These are phyloP conservation scores for Pseudopithomyces maydicus DNA, from an alignment of 2,329 filamentous ascomycete genomes.

Conservation along the genomic window DNA sequence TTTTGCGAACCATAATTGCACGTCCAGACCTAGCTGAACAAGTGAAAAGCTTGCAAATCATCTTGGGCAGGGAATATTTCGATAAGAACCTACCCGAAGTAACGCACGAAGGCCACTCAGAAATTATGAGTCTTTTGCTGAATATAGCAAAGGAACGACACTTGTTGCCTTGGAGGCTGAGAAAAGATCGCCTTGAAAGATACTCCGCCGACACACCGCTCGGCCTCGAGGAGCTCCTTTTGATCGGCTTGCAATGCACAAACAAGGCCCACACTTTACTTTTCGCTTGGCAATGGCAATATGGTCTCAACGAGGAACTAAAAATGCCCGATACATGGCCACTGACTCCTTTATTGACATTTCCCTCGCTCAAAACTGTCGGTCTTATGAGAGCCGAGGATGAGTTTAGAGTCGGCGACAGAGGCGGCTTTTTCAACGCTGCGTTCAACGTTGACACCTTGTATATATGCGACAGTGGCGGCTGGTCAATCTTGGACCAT, in stretches of 20 bases:
- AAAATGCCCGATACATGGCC: background rate
- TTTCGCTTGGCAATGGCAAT: background rate
- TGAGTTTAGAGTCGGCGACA: background rate
- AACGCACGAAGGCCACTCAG: background rate
- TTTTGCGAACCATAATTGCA: background rate
- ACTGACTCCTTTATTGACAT: background rate
- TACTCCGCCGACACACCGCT: background rate
- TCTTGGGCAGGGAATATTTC: background rate
- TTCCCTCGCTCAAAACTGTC: background rate
- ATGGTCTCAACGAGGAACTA: background rate
- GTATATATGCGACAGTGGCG: background rate
- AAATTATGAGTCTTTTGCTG: background rate
- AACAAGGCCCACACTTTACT: background rate
- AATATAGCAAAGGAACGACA: background rate
- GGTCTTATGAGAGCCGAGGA: background rate
- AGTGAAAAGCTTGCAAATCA: slow-evolving; percentile 1
- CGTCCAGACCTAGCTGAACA: background rate
- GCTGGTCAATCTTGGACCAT: background rate
- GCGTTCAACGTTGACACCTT: background rate
- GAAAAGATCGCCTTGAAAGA: background rate
- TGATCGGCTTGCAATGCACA: background rate
- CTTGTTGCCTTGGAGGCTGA: background rate
- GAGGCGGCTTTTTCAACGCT: background rate
- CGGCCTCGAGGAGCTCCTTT: background rate
- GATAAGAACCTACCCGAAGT: background rate